Evolutionary conservation across 768 basidiomycete species (phyloP).

Genomic region (Boletus rubescentipes): DNA sequence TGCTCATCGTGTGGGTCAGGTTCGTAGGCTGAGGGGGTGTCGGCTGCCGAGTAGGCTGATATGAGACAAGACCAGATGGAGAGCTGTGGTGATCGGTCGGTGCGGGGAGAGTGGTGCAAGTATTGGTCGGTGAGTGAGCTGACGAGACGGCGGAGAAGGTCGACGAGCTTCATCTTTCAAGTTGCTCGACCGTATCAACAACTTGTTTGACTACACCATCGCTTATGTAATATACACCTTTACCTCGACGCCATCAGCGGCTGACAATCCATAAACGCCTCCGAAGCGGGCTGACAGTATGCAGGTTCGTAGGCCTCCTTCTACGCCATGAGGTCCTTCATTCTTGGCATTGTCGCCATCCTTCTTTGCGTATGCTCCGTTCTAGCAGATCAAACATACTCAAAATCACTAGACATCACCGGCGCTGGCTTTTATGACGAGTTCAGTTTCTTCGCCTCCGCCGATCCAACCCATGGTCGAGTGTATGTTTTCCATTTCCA

Average conservation of each 20-base stretch:
- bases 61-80: conserved; percentile 17
- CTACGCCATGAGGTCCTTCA: conserved; percentile 6
- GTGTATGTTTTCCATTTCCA: conserved; percentile 44
- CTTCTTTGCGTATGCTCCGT: background rate
- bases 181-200: no score
- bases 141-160: conserved; percentile 62
- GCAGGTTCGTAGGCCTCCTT: conserved; percentile 7
- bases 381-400: conserved; percentile 7
- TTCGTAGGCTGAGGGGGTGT: background rate
- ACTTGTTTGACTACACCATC: no score
- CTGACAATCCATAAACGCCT: conserved; percentile 6
- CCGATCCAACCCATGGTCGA: conserved; percentile 66
- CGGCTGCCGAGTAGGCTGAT: conserved; percentile 4
- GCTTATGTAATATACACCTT: no score
- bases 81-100: background rate
- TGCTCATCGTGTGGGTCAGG: conserved; percentile 10
- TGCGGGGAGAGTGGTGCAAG: background rate
- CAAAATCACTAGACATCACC: conserved; percentile 38
- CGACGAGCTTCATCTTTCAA: conserved; percentile 46
- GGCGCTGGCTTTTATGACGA: conserved; percentile 49
- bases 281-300: background rate
- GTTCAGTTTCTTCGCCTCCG: conserved; percentile 48
- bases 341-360: background rate
- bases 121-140: conserved; percentile 68
- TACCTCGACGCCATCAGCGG: background rate